phyloP scores from a whole-genome alignment of 257 asterid species.

The Jacaranda copaia region DNA sequence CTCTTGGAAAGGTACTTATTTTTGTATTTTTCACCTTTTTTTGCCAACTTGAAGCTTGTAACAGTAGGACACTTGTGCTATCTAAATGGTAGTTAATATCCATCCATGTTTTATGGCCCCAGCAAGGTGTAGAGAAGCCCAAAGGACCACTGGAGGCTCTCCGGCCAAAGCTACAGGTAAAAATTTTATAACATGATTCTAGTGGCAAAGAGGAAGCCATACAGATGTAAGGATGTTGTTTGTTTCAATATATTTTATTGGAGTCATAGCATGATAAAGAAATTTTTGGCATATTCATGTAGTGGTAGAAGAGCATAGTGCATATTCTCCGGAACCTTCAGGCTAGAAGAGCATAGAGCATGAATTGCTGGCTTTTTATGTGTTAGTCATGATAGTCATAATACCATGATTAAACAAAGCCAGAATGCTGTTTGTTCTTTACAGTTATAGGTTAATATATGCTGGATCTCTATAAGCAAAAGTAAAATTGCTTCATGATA shows the following conservation, averaged over 20 bases:
- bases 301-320: neutral
- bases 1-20: constrained; percentile 86
- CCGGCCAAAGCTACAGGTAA: constrained; percentile 98
- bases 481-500: too few relatives aligned
- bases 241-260: neutral
- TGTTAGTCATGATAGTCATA: too few relatives aligned
- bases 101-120: constrained; percentile 38
- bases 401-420: too few relatives aligned
- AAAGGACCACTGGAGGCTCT: constrained; percentile 99
- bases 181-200: neutral
- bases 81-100: constrained; percentile 15
- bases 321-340: too few relatives aligned
- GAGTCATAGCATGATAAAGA: neutral
- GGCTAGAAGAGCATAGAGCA: too few relatives aligned
- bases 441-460: too few relatives aligned
- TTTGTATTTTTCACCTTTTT: constrained; percentile 21
- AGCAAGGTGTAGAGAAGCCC: constrained; percentile 99
- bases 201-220: neutral
- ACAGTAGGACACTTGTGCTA: neutral
- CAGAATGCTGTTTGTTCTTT: too few relatives aligned
- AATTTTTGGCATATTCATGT: neutral
- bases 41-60: constrained; percentile 16
- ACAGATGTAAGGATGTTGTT: neutral
- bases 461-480: too few relatives aligned
- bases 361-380: too few relatives aligned